Conservation (phyloP, 192 early-diverging fungal species). For the Spinellus fusiger region DNA sequence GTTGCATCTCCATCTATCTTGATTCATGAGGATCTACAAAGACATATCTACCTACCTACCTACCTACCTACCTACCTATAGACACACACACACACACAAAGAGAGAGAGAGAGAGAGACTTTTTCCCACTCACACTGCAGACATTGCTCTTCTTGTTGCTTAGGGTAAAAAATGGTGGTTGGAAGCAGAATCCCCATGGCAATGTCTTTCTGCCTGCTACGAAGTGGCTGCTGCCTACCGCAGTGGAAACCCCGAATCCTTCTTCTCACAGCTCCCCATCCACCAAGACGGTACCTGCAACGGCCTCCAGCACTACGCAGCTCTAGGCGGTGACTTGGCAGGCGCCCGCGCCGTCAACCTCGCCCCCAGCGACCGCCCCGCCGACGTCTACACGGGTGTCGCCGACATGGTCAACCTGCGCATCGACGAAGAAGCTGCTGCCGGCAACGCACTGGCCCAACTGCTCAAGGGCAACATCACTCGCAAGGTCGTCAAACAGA, state of each 20-base stretch:
- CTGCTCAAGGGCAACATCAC: conserved; percentile 66
- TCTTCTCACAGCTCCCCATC: conserved; percentile 70
- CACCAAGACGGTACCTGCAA: conserved; percentile 99
- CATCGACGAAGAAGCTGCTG: conserved; percentile 61
- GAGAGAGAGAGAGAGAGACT: no score
- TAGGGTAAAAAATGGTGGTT: conserved; percentile 83
- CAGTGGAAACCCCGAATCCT: conserved; percentile 65
- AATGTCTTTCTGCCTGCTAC: conserved; percentile 85
- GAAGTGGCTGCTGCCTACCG: conserved; percentile 73
- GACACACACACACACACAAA: no score
- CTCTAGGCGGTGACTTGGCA: conserved; percentile 83
- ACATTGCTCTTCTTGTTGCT: conserved; percentile 11
- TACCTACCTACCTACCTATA: no score
- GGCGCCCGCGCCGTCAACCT: conserved; percentile 91
- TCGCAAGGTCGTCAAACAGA: conserved; percentile 96
- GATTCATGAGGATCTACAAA: no score
- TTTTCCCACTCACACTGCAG: neutral
- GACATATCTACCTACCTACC: no score
- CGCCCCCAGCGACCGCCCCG: conserved; percentile 72
- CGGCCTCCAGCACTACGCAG: conserved; percentile 97
- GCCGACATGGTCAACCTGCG: conserved; percentile 64
- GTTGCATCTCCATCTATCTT: neutral
- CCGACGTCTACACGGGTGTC: conserved; percentile 90
- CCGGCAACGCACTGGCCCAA: conserved; percentile 56
- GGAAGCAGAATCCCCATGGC: conserved; percentile 87